phyloP scores from a whole-genome alignment of 1,284 basidiomycete genomes.

The Porphyrellus sp. region DNA sequence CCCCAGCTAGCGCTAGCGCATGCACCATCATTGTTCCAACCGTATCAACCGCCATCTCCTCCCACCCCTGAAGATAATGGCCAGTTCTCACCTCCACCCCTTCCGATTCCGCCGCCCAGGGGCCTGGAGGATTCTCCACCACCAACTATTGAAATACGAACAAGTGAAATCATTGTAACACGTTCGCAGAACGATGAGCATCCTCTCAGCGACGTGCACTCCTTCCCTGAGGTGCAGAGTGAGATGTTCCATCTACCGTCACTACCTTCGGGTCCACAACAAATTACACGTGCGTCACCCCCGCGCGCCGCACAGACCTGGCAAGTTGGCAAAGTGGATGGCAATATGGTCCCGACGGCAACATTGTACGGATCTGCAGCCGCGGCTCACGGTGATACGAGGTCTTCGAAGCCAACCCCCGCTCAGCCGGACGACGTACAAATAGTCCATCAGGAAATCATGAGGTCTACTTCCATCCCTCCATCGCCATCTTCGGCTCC shows the following conservation, averaged over 20 bases:
- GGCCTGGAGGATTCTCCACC: slow-evolving; percentile 25
- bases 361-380: neutral
- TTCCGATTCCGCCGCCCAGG: slow-evolving; percentile 32
- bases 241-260: slow-evolving; percentile 29
- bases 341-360: neutral
- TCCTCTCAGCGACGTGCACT: neutral
- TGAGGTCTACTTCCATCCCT: slow-evolving; percentile 4
- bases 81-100: slow-evolving; percentile 29
- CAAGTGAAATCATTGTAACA: slow-evolving; percentile 27
- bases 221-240: slow-evolving; percentile 20
- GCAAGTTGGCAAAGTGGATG: slow-evolving; percentile 10
- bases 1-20: slow-evolving; percentile 9
- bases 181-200: slow-evolving; percentile 15
- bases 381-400: slow-evolving; percentile 7
- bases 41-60: slow-evolving; percentile 26
- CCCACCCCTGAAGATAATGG: slow-evolving; percentile 16
- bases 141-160: slow-evolving; percentile 24
- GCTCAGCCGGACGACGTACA: slow-evolving; percentile 7
- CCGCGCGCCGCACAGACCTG: slow-evolving; percentile 2
- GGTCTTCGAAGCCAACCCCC: slow-evolving; percentile 1
- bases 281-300: neutral
- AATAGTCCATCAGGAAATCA: slow-evolving; percentile 13
- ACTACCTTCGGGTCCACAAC: slow-evolving; percentile 1
- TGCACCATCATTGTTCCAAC: slow-evolving; percentile 29
- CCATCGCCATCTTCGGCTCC: slow-evolving; percentile 12